A percentile compares a stretch with the other conserved stretches of the same genome.
phyloP scores from a whole-genome alignment of 176 grass and related monocot species.

The Calamus simplicifolius region DNA sequence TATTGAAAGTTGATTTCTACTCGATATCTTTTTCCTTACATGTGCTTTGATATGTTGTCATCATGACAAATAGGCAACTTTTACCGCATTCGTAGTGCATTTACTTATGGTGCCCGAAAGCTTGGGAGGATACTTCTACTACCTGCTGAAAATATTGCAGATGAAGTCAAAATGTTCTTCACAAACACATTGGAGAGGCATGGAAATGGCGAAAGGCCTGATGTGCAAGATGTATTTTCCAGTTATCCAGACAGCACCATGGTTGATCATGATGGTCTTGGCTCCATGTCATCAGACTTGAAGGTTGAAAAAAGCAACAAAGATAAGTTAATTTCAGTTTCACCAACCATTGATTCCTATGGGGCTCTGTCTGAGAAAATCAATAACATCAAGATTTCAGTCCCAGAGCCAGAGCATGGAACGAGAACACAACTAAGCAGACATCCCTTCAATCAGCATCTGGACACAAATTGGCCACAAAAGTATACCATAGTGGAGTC shows the following conservation, averaged over 20 bases:
- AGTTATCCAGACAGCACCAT: neutral
- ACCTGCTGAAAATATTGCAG: slow-evolving; percentile 31
- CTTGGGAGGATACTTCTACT: slow-evolving; percentile 64
- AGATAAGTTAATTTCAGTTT: slow-evolving; percentile 11
- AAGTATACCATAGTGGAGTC: neutral
- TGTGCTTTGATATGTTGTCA: too few relatives aligned
- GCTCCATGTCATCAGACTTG: slow-evolving; percentile 19
- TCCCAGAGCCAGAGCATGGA: slow-evolving; percentile 16
- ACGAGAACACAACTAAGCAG: slow-evolving; percentile 22
- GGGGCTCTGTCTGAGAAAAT: slow-evolving; percentile 33
- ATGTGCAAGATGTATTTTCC: slow-evolving; percentile 26
- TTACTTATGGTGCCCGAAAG: slow-evolving; percentile 82
- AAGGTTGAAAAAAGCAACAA: slow-evolving; percentile 20
- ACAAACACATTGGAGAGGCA: slow-evolving; percentile 67
- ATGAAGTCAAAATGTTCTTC: slow-evolving; percentile 72
- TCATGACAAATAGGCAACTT: slow-evolving; percentile 51
- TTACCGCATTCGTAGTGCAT: slow-evolving; percentile 80
- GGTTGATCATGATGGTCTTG: neutral
- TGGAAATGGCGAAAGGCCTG: slow-evolving; percentile 41
- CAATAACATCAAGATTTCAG: slow-evolving; percentile 47
- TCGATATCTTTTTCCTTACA: too few relatives aligned
- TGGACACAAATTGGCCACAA: neutral
- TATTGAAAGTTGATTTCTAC: too few relatives aligned
- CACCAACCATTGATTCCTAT: slow-evolving; percentile 12
- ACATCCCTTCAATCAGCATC: slow-evolving; percentile 17